Evolutionary conservation across 2,329 filamentous ascomycete species (phyloP).

Genomic region (Coniochaeta ligniaria): DNA sequence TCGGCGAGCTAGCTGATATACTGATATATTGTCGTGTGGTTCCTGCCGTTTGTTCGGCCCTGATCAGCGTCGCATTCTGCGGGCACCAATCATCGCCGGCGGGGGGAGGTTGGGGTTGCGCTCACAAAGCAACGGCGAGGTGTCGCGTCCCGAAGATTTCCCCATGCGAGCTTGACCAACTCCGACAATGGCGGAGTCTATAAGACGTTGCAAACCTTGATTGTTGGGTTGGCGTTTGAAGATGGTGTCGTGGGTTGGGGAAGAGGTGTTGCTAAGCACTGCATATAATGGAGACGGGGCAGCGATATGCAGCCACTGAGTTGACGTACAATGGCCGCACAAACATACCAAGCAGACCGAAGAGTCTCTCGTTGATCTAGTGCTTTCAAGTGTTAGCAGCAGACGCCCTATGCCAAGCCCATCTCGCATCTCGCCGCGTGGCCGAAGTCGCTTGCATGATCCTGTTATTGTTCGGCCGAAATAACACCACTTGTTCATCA

Average conservation of each 20-base stretch:
- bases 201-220: not conserved
- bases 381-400: too few relatives aligned
- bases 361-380: too few relatives aligned
- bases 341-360: not conserved
- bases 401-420: too few relatives aligned
- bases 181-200: not conserved
- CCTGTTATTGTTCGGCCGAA: not conserved
- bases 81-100: conserved; percentile 1
- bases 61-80: not conserved
- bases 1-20: not conserved
- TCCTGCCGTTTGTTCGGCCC: not conserved
- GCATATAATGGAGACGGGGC: not conserved
- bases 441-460: too few relatives aligned
- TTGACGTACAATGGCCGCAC: not conserved
- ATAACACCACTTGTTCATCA: not conserved
- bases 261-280: not conserved
- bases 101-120: not conserved
- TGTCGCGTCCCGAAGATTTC: not conserved
- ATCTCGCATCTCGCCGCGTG: too few relatives aligned
- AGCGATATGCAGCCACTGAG: not conserved
- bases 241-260: not conserved
- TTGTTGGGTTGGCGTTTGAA: not conserved
- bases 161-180: not conserved
- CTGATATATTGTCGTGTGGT: not conserved
- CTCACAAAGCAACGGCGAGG: not conserved